A percentile compares a stretch with the other conserved stretches of the same genome.
Evolutionary conservation across 352 stramenopile species (phyloP).

Genomic region (Phytophthora ramorum): DNA sequence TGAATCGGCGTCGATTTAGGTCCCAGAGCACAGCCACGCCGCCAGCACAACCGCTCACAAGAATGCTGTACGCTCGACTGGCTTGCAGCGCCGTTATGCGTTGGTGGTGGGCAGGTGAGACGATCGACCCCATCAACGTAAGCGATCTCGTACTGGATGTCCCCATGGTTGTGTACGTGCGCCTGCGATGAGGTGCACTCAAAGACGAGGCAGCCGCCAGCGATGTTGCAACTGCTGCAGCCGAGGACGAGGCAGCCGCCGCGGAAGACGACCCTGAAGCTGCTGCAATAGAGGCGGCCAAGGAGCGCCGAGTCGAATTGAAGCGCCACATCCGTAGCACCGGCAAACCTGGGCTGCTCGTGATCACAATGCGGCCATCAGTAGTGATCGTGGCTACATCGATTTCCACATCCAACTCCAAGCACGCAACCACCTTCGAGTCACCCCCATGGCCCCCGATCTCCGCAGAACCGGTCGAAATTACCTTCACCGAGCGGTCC

Average conservation of each 20-base stretch:
- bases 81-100: constrained; percentile 59
- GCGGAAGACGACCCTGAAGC: constrained; percentile 32
- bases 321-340: constrained; percentile 69
- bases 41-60: constrained; percentile 66
- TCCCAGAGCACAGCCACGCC: constrained; percentile 75
- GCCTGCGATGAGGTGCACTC: constrained; percentile 33
- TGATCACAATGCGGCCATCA: constrained; percentile 69
- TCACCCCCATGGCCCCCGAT: constrained; percentile 50
- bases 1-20: constrained; percentile 65
- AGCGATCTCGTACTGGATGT: constrained; percentile 49
- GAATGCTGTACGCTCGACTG: constrained; percentile 67
- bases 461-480: constrained; percentile 53
- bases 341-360: constrained; percentile 46
- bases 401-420: constrained; percentile 65
- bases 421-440: constrained; percentile 64
- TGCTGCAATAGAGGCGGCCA: constrained; percentile 34
- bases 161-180: constrained; percentile 28
- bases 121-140: constrained; percentile 49
- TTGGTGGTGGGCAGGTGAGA: constrained; percentile 44
- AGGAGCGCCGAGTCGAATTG: constrained; percentile 29
- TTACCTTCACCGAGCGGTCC: constrained; percentile 67
- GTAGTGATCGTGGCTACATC: constrained; percentile 64
- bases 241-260: constrained; percentile 31
- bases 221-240: constrained; percentile 36
- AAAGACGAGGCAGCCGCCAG: constrained; percentile 36